Conservation (phyloP, 495 filamentous ascomycete species). For the Penicillium robsamsonii region DNA sequence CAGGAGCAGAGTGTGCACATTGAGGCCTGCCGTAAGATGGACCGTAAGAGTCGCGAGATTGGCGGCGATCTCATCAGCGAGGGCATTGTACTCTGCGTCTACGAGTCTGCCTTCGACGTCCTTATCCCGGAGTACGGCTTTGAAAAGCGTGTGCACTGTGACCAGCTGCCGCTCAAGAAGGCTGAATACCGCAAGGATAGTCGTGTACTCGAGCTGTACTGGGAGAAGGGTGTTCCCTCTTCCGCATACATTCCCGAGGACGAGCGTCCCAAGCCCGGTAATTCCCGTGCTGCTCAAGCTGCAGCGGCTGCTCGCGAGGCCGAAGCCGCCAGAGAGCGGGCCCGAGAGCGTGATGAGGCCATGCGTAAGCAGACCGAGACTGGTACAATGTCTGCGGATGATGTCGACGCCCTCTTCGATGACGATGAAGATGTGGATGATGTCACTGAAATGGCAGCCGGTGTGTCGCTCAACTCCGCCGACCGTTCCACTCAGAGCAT, state of each 20-base stretch:
- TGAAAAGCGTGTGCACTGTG: conserved; percentile 98
- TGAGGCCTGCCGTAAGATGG: conserved; percentile 92
- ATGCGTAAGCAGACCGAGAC: conserved; percentile 90
- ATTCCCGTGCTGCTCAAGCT: conserved; percentile 61
- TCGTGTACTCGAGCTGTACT: conserved; percentile 91
- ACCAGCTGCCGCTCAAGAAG: conserved; percentile 97
- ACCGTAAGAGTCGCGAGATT: conserved; percentile 77
- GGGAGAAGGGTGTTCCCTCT: conserved; percentile 98
- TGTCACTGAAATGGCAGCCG: conserved; percentile 77
- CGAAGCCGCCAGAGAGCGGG: conserved; percentile 73
- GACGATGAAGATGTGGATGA: conserved; percentile 92
- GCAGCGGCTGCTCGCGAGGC: conserved; percentile 74
- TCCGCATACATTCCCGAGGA: conserved; percentile 96
- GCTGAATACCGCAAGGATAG: conserved; percentile 96
- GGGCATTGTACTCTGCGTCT: conserved; percentile 94
- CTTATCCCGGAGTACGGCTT: conserved; percentile 98
- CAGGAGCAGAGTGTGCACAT: conserved; percentile 99
- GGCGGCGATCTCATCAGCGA: conserved; percentile 94
- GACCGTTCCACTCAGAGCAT: conserved; percentile 94
- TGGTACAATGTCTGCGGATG: conserved; percentile 83
- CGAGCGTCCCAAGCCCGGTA: conserved; percentile 78
- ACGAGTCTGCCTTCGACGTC: conserved; percentile 98
- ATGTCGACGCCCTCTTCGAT: conserved; percentile 86
- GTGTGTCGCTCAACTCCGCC: conserved; percentile 71
- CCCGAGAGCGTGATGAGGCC: conserved; percentile 80